Base-by-base conservation (phyloP, 2,329 filamentous ascomycete genomes). In the Raffaelea albimanens region DNA sequence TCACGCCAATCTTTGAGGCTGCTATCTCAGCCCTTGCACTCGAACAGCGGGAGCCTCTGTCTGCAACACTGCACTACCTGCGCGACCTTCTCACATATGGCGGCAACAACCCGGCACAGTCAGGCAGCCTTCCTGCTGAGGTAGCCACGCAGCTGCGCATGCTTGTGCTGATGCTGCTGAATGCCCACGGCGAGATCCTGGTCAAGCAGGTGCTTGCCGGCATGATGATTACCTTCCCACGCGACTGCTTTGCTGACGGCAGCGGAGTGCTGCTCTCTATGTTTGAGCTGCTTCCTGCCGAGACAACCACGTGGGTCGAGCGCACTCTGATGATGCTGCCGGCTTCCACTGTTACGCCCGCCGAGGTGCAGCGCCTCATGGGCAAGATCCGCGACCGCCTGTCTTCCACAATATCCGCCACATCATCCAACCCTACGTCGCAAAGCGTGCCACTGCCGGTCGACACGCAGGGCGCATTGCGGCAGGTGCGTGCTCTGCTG, bases 201-300 rank as follows among this genome's bases (percentile, higher is more conserved):
- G 83, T 93, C 8, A 91, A 95, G 66, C 85, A 90, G 53, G 83
- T 95, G 49, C 75, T 98, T 69, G 93, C 90, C 1, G 93, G 93
- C 51, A 95, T 98, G 90, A 97, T 98, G 91, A 96, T 96, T 63
- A 94, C 85, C 1, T 98, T 98, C 68, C 94, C 93, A 0, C 80
- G 87, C 40, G 93, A 97, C 63, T 96, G 90, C 67, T 95, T 97
- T 60, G 83, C 90, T 0, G 93, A 98, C 61, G 90, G 89, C 16
- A 95, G 88, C 43, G 90, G 89, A 4, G 87, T 95, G n/a, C 69
- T 98, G 45, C 79, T 98, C 51, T 83, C 84, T 3, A 73, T 97
- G 54, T 95, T 98, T 61, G 85, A 95, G 63, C 70, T 97, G 38
- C 72, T 94, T 60, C 93, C 93, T 0, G 72, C 79, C 46, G 78